phyloP scores from a whole-genome alignment of 352 stramenopile genomes.

The Phytophthora meadii region DNA sequence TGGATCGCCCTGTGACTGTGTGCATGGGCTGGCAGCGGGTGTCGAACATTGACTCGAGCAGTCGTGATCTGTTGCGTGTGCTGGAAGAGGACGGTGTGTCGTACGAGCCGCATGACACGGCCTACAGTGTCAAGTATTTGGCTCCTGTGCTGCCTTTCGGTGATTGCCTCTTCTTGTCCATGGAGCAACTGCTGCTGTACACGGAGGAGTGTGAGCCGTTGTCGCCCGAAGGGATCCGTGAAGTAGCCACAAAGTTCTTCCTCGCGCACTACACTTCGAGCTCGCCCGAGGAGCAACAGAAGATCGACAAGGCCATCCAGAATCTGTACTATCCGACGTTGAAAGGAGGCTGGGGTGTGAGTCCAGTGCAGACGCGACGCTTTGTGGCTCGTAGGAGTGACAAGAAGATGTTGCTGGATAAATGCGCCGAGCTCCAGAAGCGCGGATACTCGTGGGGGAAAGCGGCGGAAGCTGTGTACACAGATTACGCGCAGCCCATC shows the following conservation, averaged over 20 bases:
- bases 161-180: conserved; percentile 89
- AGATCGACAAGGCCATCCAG: conserved; percentile 86
- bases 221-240: conserved; percentile 67
- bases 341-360: conserved; percentile 85
- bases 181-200: conserved; percentile 88
- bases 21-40: conserved; percentile 89
- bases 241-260: conserved; percentile 83
- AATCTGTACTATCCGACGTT: conserved; percentile 88
- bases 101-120: conserved; percentile 86
- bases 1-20: conserved; percentile 79
- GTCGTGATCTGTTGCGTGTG: conserved; percentile 74
- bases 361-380: conserved; percentile 80
- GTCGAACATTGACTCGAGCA: conserved; percentile 75
- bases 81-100: conserved; percentile 88
- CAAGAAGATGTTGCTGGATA: conserved; percentile 78
- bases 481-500: conserved; percentile 70
- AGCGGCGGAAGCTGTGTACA: conserved; percentile 83
- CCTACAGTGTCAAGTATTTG: conserved; percentile 91
- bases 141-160: conserved; percentile 81
- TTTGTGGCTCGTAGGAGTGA: conserved; percentile 74
- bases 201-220: conserved; percentile 86
- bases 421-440: conserved; percentile 82
- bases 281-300: conserved; percentile 63
- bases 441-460: conserved; percentile 78
- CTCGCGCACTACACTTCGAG: conserved; percentile 72